Base-by-base conservation (phyloP, 2,329 filamentous ascomycete genomes). In the Hymenoscyphus occultus region DNA sequence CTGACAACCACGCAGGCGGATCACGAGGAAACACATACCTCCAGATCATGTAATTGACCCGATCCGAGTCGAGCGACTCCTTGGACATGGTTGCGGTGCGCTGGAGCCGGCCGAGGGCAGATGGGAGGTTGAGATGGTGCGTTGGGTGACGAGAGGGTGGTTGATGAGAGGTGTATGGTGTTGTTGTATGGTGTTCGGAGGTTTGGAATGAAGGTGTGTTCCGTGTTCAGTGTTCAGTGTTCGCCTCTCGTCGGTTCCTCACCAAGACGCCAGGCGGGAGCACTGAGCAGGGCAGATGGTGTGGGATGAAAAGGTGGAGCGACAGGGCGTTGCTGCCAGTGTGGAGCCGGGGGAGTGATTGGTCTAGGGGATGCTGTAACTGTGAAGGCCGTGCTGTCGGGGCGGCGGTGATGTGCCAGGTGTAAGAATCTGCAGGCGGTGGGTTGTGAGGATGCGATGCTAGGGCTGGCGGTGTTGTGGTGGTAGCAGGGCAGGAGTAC, bases 1-100 rank as follows among this genome's bases (percentile, higher is more conserved):
- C 70, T 70, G 67, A 68, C 70, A 68, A 63, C 66, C 64, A 64
- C 71, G 64, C 57, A 61, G 63, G 70, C 65, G 69, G 71, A 74
- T 72, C 71, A 74, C 68, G 70, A 71, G 70, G 65, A 71, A 70
- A 72, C 68, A 76, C 86, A 78, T 82, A 89, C 86, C 85, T 87
- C 86, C 86, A 89, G 76, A 89, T 82, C 77, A 89, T 82, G 82
- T 86, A 89, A 81, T 89, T 89, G 82, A 89, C 80, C 81, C 84
- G 82, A 77, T 89, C 83, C 71, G 85, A 87, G 82, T 87, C 84
- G 74, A 89, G 81, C 40, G 66, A 64, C 70, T 77, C 75, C 69
- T 76, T 76, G 19, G 73, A 66, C 74, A 76, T 76, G 56, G 66
- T 70, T 67, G 64, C 61, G 69, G 61, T n/a, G 39, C 58, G 39